Conservation (phyloP, 768 basidiomycete species). For the Pulveroboletus sp. region DNA sequence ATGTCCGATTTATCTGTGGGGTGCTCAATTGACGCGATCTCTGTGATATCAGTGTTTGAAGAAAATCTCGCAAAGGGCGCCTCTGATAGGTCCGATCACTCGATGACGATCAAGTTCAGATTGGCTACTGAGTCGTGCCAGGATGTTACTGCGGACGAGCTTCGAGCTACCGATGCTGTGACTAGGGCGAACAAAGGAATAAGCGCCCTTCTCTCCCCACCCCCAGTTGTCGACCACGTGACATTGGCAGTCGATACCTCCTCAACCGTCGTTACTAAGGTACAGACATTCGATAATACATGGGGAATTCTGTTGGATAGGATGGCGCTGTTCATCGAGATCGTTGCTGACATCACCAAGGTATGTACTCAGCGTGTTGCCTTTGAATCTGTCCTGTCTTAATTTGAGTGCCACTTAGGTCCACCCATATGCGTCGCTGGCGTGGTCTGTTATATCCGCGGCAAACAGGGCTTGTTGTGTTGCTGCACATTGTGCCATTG, state of each 20-base stretch:
- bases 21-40: background rate
- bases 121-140: background rate
- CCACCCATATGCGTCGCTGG: constrained; percentile 5
- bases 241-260: too few species aligned
- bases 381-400: background rate
- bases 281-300: background rate
- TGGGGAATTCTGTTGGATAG: background rate
- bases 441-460: constrained; percentile 1
- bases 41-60: background rate
- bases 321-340: background rate
- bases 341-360: background rate
- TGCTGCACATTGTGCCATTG: background rate
- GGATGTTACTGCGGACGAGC: background rate
- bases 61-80: background rate
- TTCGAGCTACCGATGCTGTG: background rate
- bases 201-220: too few species aligned
- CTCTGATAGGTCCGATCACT: background rate
- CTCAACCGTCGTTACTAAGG: background rate
- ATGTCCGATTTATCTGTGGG: background rate
- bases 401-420: background rate
- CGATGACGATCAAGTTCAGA: background rate
- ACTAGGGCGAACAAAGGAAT: too few species aligned
- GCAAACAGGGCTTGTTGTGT: background rate
- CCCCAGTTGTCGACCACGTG: too few species aligned
- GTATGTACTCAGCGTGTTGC: too few species aligned